Evolutionary conservation across 2,329 filamentous ascomycete genomes (phyloP).

Genomic region (Sporothrix sp.): DNA sequence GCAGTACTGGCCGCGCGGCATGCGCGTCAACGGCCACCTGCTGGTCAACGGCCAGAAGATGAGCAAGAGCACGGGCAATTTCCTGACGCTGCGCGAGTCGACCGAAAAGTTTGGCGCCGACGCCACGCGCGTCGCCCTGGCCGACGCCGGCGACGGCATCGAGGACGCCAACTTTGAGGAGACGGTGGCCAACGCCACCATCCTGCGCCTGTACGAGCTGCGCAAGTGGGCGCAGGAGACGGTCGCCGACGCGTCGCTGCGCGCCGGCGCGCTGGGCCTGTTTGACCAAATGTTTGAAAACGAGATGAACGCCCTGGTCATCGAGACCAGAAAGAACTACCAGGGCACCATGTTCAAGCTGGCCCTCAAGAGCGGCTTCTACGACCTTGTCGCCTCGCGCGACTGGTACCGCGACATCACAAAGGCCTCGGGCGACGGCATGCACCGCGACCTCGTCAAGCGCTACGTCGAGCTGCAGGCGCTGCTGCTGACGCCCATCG

Average conservation of each 20-base stretch:
- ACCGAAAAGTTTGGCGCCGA: conserved; percentile 92
- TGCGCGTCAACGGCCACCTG: conserved; percentile 87
- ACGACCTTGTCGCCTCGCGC: conserved; percentile 77
- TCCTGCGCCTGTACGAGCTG: conserved; percentile 69
- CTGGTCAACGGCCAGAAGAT: conserved; percentile 97
- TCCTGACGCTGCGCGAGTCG: conserved; percentile 79
- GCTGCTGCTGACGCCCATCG: conserved; percentile 64
- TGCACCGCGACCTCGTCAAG: conserved; percentile 72
- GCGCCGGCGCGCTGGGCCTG: conserved; percentile 62
- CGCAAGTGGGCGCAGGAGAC: conserved; percentile 89
- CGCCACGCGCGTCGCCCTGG: conserved; percentile 76
- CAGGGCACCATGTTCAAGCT: conserved; percentile 71
- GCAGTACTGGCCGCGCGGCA: conserved; percentile 77
- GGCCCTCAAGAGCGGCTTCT: conserved; percentile 77
- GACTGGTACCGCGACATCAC: conserved; percentile 85
- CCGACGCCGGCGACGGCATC: conserved; percentile 88
- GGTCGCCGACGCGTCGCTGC: conserved; percentile 58
- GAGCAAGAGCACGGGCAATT: conserved; percentile 96
- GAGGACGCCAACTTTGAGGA: conserved; percentile 97
- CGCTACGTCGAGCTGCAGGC: conserved; percentile 71
- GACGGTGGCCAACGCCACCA: conserved; percentile 82
- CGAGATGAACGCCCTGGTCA: conserved; percentile 77
- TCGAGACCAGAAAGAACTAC: conserved; percentile 71
- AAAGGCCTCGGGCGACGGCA: conserved; percentile 65
- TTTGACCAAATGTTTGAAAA: conserved; percentile 90